These are phyloP conservation scores for Paxillus involutus DNA, from an alignment of 768 basidiomycete genomes.

Conservation along the genomic window DNA sequence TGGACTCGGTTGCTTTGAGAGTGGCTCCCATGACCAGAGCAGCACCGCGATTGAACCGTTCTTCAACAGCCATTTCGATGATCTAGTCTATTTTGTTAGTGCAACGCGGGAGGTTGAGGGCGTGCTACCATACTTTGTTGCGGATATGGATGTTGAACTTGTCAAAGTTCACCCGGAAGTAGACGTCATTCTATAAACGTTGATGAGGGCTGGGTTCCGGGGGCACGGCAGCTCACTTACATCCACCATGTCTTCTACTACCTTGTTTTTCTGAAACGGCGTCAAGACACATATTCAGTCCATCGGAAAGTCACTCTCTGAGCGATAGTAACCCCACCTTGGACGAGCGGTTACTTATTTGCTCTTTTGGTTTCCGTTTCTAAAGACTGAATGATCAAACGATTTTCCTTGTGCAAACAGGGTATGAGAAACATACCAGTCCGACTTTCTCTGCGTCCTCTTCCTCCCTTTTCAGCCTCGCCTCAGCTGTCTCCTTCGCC, in stretches of 20 bases:
- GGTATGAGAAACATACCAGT: constrained; percentile 48
- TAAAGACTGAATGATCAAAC: constrained; percentile 33
- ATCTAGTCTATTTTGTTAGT: constrained; percentile 48
- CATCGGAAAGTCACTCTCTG: not conserved
- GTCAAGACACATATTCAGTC: constrained; percentile 23
- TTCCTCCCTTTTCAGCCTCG: constrained; percentile 66
- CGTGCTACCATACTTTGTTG: constrained; percentile 60
- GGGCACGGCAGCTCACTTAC: constrained; percentile 41
- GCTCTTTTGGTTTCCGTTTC: constrained; percentile 64
- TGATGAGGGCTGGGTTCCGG: not conserved
- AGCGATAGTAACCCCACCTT: constrained; percentile 44
- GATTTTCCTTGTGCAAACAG: not conserved
- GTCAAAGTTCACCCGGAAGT: constrained; percentile 87
- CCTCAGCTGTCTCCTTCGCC: constrained; percentile 64
- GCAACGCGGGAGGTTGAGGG: not conserved
- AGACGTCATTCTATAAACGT: constrained; percentile 56
- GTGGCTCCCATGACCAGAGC: constrained; percentile 70
- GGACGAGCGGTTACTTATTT: constrained; percentile 40
- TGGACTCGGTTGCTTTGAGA: constrained; percentile 66
- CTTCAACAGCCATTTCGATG: constrained; percentile 70
- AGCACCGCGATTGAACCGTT: constrained; percentile 78
- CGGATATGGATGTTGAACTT: constrained; percentile 86
- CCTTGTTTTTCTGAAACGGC: constrained; percentile 40
- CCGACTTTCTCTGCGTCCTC: constrained; percentile 73
- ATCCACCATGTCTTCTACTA: constrained; percentile 59